phyloP scores from a whole-genome alignment of 257 asterid genomes.

The Asclepias syriaca region DNA sequence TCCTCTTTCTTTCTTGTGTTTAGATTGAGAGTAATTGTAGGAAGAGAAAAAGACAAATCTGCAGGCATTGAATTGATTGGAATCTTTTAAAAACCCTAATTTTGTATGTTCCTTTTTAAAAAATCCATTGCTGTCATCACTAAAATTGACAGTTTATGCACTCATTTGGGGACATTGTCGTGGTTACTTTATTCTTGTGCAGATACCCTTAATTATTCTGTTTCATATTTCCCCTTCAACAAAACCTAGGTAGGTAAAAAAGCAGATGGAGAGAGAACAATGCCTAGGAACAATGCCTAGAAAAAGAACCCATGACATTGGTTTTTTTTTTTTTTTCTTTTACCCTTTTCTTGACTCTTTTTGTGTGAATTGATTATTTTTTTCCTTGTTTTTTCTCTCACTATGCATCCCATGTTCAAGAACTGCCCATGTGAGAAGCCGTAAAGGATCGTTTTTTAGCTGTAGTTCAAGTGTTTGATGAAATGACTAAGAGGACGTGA shows the following conservation, averaged over 20 bases:
- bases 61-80: neutral
- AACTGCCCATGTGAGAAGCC: constrained; percentile 11
- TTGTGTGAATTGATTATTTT: constrained; percentile 11
- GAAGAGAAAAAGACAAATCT: no score
- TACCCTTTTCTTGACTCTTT: constrained; percentile 16
- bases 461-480: neutral
- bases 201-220: constrained; percentile 14
- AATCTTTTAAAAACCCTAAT: neutral
- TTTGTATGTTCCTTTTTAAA: no score
- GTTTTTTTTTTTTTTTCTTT: no score
- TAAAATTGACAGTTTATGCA: neutral
- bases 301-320: neutral
- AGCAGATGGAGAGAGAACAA: neutral
- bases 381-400: neutral
- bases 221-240: constrained; percentile 17
- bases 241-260: constrained; percentile 3
- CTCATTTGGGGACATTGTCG: constrained; percentile 9
- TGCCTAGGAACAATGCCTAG: neutral
- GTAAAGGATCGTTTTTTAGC: neutral
- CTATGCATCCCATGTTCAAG: constrained; percentile 16
- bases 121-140: neutral
- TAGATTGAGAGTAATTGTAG: no score
- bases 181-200: constrained; percentile 17
- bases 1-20: neutral
- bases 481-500: constrained; percentile 12